Evolutionary conservation across 768 basidiomycete species (phyloP).

Genomic region (Leucosporidium yakuticum): DNA sequence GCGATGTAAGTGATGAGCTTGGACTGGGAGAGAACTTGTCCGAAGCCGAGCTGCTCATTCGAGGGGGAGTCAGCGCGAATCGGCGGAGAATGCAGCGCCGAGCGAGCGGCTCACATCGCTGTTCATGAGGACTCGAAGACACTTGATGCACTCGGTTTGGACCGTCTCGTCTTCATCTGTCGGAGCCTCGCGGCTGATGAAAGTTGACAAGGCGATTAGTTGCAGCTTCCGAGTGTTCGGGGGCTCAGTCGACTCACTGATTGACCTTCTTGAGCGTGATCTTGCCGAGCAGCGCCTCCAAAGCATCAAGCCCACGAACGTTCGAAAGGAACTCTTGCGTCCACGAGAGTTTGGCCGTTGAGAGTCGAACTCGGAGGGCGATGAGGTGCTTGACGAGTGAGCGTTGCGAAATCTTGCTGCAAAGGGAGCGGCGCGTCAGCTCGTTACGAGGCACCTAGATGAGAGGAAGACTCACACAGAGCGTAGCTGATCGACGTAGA

Average conservation of each 20-base stretch:
- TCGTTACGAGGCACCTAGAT: neutral
- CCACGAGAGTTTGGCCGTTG: constrained; percentile 72
- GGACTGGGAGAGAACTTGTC: constrained; percentile 58
- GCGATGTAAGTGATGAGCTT: constrained; percentile 65
- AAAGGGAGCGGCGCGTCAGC: neutral
- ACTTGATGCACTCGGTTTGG: constrained; percentile 68
- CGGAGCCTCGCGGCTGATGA: constrained; percentile 37
- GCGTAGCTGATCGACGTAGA: constrained; percentile 61
- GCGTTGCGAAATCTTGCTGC: constrained; percentile 51
- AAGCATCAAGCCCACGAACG: constrained; percentile 60
- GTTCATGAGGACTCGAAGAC: constrained; percentile 74
- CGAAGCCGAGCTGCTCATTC: constrained; percentile 60
- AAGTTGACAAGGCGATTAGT: neutral
- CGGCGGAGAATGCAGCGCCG: neutral
- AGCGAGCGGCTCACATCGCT: constrained; percentile 59
- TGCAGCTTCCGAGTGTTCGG: neutral
- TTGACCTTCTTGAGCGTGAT: constrained; percentile 62
- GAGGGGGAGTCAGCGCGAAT: neutral
- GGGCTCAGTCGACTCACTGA: constrained; percentile 48
- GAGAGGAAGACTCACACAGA: constrained; percentile 40
- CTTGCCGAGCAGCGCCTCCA: constrained; percentile 56
- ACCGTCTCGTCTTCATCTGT: constrained; percentile 63
- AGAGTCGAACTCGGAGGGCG: constrained; percentile 73
- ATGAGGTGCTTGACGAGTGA: constrained; percentile 71
- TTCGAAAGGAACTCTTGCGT: constrained; percentile 66